Conservation (phyloP, 2,329 filamentous ascomycete species). For the Chalaropsis thielavioides region DNA sequence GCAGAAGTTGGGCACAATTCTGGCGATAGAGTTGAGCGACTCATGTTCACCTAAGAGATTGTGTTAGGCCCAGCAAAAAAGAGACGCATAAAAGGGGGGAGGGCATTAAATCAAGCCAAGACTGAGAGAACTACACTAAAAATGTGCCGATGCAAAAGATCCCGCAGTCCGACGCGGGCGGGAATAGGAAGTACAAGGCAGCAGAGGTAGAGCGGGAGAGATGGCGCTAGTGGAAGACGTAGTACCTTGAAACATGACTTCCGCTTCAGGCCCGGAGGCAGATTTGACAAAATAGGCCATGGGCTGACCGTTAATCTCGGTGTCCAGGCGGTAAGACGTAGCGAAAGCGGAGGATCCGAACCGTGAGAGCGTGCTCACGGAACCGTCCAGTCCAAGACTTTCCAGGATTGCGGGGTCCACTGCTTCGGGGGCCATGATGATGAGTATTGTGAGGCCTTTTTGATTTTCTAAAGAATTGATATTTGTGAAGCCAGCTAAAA, state of each 20-base stretch:
- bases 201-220: neutral
- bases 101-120: neutral
- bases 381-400: conserved; percentile 44
- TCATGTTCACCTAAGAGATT: conserved; percentile 52
- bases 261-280: conserved; percentile 42
- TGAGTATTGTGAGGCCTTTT: neutral
- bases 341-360: conserved; percentile 56
- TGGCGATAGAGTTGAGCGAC: conserved; percentile 69
- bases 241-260: conserved; percentile 54
- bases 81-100: neutral
- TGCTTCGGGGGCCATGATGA: conserved; percentile 17
- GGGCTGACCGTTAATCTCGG: conserved; percentile 33
- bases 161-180: neutral
- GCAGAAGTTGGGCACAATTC: conserved; percentile 57
- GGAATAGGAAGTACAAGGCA: neutral
- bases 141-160: neutral
- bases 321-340: conserved; percentile 46
- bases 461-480: neutral
- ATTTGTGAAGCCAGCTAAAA: neutral
- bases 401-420: conserved; percentile 49
- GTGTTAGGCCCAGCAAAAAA: neutral
- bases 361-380: conserved; percentile 38
- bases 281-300: conserved; percentile 60
- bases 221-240: neutral
- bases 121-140: neutral